Base-by-base conservation (phyloP, 2,329 filamentous ascomycete species). In the Rutstroemia sp. region DNA sequence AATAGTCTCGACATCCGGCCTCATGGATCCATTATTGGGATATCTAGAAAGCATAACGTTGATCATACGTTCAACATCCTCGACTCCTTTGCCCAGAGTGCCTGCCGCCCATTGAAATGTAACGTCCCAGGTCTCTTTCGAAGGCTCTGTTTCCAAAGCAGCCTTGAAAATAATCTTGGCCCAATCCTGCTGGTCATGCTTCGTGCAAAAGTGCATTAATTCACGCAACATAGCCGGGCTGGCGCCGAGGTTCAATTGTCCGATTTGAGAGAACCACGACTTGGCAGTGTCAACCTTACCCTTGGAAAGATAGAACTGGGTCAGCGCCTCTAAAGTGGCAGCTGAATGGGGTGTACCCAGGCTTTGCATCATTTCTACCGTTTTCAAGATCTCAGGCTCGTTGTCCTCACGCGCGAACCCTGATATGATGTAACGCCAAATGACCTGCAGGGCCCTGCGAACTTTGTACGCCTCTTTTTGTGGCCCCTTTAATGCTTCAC, bases 41-140 rank as follows among this genome's bases (percentile, higher is more conserved):
- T 75, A 78, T 49, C 76, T 73, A 10, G 75, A 71, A n/a, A 75
- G 71, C 78, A 90, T 86, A 19, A 85, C 77, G 45, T 80, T 75
- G 58, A 94, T 80, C 82, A 92, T 90, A 62, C 84, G 81, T 55
- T 82, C 79, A 58, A 92, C 78, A 67, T 90, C 84, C 69, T 90
- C 82, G 1, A 87, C 81, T 1, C 83, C 82, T 67, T 86, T 88
- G 19, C 85, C 87, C 54, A 79, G 71, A 9, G 83, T 80, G 7
- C 86, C 79, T 12, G 88, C 84, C 30, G 89, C 86, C 83, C 87
- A 92, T 52, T 89, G 81, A 45, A 94, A 79, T 12, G 90, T 75
- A 12, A 85, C 78, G 66, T 94, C 86, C 83, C 88, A 90, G 21
- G 79, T 79, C 34, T 76, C 71, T 60, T 86, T 83, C 44, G 45